These are phyloP conservation scores for Phytophthora litchii DNA, from an alignment of 352 stramenopile species.

Conservation along the genomic window DNA sequence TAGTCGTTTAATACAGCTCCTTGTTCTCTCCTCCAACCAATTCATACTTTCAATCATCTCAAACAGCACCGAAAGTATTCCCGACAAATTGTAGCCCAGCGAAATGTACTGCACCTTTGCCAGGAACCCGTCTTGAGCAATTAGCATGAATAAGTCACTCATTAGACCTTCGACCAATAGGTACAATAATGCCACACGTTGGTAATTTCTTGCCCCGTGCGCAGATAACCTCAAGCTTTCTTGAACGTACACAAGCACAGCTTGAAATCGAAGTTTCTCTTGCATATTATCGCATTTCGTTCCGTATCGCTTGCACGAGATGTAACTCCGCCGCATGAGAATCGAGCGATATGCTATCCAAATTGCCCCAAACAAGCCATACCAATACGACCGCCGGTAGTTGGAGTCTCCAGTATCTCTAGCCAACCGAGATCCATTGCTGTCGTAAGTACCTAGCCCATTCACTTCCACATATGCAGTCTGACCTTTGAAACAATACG, in stretches of 20 bases:
- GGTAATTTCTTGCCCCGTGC: conserved; percentile 21
- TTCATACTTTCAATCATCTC: conserved; percentile 24
- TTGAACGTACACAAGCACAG: conserved; percentile 20
- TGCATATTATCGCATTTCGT: conserved; percentile 11
- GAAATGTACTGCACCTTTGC: conserved; percentile 30
- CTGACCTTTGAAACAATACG: conserved; percentile 11
- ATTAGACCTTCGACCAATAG: conserved; percentile 30
- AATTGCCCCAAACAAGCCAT: conserved; percentile 14
- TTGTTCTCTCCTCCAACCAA: not conserved
- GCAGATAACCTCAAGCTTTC: conserved; percentile 20
- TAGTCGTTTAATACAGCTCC: conserved; percentile 11
- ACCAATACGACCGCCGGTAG: conserved; percentile 19
- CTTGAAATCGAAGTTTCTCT: conserved; percentile 8
- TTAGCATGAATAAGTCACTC: conserved; percentile 28
- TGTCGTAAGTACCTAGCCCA: conserved; percentile 11
- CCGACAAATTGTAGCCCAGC: conserved; percentile 21
- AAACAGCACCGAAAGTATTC: conserved; percentile 26
- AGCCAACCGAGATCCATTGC: conserved; percentile 6
- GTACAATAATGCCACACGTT: conserved; percentile 23
- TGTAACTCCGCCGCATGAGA: conserved; percentile 14
- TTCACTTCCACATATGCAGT: conserved; percentile 9
- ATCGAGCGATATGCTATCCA: conserved; percentile 17
- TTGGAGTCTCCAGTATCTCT: not conserved
- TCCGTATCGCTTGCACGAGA: conserved; percentile 14
- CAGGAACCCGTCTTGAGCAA: conserved; percentile 20